A percentile compares a stretch with the other conserved stretches of the same genome.
phyloP scores from a whole-genome alignment of 1,284 basidiomycete genomes.

The Volvariella surrecta region DNA sequence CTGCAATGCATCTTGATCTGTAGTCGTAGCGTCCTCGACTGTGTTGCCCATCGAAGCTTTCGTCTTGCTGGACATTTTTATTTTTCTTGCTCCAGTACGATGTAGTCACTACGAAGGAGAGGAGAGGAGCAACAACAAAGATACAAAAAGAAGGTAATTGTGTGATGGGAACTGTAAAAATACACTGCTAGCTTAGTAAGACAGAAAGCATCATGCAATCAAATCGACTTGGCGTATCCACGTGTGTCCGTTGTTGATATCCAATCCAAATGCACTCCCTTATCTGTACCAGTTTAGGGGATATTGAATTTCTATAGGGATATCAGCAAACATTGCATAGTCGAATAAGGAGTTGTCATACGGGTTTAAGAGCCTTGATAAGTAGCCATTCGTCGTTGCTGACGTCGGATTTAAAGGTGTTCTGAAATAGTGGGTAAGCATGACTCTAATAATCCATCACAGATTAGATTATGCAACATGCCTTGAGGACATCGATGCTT shows the following conservation, averaged over 20 bases:
- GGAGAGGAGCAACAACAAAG: background rate
- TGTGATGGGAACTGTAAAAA: background rate
- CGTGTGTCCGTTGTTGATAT: background rate
- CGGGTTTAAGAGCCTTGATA: slow-evolving; percentile 87
- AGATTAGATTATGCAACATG: slow-evolving; percentile 19
- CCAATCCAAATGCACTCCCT: too few species aligned
- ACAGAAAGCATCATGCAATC: background rate
- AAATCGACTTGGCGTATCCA: background rate
- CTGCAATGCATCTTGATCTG: slow-evolving; percentile 50
- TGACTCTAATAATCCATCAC: slow-evolving; percentile 3
- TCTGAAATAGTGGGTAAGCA: slow-evolving; percentile 29
- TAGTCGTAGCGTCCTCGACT: slow-evolving; percentile 17
- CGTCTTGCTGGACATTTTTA: slow-evolving; percentile 1
- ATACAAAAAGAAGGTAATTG: background rate
- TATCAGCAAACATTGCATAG: slow-evolving; percentile 3
- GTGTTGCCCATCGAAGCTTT: background rate
- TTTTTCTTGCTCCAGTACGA: background rate
- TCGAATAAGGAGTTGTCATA: slow-evolving; percentile 27
- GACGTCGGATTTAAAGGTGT: slow-evolving; percentile 86
- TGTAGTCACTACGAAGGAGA: background rate
- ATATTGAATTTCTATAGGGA: slow-evolving; percentile 38
- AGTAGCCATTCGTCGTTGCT: slow-evolving; percentile 91
- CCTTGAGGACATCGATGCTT: slow-evolving; percentile 94
- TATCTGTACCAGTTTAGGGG: slow-evolving; percentile 17
- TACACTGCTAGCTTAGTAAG: slow-evolving; percentile 2